Evolutionary conservation across 192 early-diverging fungal genomes (phyloP).

Genomic region (Coemansia reversa): DNA sequence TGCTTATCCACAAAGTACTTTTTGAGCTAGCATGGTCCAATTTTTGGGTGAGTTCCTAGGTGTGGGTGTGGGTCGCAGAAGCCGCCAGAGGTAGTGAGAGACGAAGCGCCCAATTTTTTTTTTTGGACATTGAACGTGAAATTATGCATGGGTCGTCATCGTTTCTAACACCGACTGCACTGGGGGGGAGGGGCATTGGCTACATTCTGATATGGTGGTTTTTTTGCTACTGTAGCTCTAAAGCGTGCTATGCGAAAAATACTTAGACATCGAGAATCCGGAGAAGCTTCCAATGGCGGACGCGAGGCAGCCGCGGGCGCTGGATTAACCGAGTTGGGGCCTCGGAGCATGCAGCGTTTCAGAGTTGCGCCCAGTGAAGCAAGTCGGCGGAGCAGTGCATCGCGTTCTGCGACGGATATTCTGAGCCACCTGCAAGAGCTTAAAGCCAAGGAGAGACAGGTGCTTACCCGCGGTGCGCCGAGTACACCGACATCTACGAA

Average conservation of each 20-base stretch:
- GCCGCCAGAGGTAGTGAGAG: neutral
- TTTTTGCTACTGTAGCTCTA: slow-evolving; percentile 27
- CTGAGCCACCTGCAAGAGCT: slow-evolving; percentile 48
- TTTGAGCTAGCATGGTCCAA: neutral
- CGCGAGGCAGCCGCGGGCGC: neutral
- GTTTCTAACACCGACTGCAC: neutral
- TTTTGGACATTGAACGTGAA: neutral
- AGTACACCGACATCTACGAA: slow-evolving; percentile 7
- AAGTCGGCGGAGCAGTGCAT: slow-evolving; percentile 26
- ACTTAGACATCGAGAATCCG: slow-evolving; percentile 18
- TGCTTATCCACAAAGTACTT: neutral
- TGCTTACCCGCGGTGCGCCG: slow-evolving; percentile 30
- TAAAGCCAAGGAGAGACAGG: slow-evolving; percentile 48
- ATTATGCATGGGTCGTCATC: neutral
- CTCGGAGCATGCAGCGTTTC: slow-evolving; percentile 11
- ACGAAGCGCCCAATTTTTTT: neutral
- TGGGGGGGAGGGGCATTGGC: neutral
- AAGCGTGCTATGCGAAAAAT: slow-evolving; percentile 36
- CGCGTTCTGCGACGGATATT: slow-evolving; percentile 38
- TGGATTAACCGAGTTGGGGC: neutral
- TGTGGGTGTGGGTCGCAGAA: neutral
- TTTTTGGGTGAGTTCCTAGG: neutral
- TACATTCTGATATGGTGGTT: neutral
- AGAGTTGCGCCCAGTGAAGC: slow-evolving; percentile 7
- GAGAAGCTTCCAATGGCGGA: neutral